A percentile compares a stretch with the other conserved stretches of the same genome.
These are phyloP conservation scores for Dionaea muscipula DNA, from an alignment of 179 eudicot species.

Conservation along the genomic window DNA sequence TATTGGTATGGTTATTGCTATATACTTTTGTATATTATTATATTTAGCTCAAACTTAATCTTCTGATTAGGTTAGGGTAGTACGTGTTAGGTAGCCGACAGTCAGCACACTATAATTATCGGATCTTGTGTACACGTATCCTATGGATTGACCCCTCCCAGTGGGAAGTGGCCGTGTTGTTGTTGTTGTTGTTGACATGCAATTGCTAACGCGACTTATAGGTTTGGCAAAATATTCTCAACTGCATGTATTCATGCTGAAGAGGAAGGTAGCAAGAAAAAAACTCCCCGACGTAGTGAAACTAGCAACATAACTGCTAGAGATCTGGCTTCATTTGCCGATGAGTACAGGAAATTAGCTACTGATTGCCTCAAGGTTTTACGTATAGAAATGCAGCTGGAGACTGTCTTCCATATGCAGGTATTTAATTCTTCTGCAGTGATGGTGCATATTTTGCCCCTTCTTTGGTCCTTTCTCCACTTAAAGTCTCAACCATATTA, in stretches of 20 bases:
- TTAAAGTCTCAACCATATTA: slow-evolving; percentile 1
- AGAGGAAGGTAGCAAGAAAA: slow-evolving; percentile 31
- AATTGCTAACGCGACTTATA: slow-evolving; percentile 22
- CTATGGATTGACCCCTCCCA: too few relatives aligned
- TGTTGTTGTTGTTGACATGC: too few relatives aligned
- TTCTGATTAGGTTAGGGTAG: too few relatives aligned
- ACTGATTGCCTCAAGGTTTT: slow-evolving; percentile 96
- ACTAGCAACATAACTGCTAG: slow-evolving; percentile 41
- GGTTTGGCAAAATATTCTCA: slow-evolving; percentile 70
- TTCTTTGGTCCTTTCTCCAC: neutral
- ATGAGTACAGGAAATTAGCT: slow-evolving; percentile 87
- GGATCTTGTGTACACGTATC: too few relatives aligned
- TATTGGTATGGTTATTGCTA: too few relatives aligned
- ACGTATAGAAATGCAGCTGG: slow-evolving; percentile 92
- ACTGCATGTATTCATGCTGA: slow-evolving; percentile 46
- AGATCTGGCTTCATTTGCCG: slow-evolving; percentile 79
- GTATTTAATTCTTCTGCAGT: slow-evolving; percentile 23
- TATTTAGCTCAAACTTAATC: too few relatives aligned
- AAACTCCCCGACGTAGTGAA: slow-evolving; percentile 43
- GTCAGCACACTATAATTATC: too few relatives aligned
- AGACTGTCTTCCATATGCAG: slow-evolving; percentile 96
- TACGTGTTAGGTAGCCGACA: too few relatives aligned
- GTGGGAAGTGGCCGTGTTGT: too few relatives aligned
- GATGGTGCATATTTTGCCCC: neutral
- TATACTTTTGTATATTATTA: too few relatives aligned